Base-by-base conservation (phyloP, 108 stramenopile genomes). In the Cyclotella choctawhatcheeana region DNA sequence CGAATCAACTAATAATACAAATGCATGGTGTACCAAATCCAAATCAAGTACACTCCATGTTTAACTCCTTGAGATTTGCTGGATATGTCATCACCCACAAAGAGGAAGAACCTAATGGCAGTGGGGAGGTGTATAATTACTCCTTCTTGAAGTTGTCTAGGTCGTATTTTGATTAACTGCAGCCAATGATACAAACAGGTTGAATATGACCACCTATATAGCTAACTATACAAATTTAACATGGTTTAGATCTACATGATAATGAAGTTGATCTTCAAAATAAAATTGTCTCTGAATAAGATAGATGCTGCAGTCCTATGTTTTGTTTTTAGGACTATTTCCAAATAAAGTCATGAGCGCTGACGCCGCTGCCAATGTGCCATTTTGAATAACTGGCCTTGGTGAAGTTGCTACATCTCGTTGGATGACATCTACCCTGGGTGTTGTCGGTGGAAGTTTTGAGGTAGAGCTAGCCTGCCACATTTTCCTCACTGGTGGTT, bases 71-170 rank as follows among this genome's bases (percentile, higher is more conserved):
- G 68, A 40, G 74, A 37, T 34, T 64, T 13, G 56, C 60, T 34
- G 85, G 85, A 12, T 90, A 85, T 71, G 81, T 80, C 12, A 85
- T 84, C 50, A 88, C 84, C 47, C 65, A 84, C 54, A 84, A 79
- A 67, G 84, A 88, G 64, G 27, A 65, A 27, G 83, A 82, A 26
- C 58, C 58, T 26, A 34, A 40, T 48, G 56, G 55, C 16, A 47
- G 58, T 60, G 65, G 58, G 12, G 65, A 74, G 54, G 68, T 77
- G 0, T 70, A 58, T 47, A 35, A 77, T 64, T 77, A 77, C 45
- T 69, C 76, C 3, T 77, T 62, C 24, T 35, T 70, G 63, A 69
- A 48, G 52, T 61, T 77, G 20, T 30, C 63, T 26, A 37, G 34
- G 14, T 69, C 76, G 13, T 77, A 47, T 58, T 77, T 77, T 27